Conservation (phyloP, 2,329 filamentous ascomycete species). For the Penicillium sp. region DNA sequence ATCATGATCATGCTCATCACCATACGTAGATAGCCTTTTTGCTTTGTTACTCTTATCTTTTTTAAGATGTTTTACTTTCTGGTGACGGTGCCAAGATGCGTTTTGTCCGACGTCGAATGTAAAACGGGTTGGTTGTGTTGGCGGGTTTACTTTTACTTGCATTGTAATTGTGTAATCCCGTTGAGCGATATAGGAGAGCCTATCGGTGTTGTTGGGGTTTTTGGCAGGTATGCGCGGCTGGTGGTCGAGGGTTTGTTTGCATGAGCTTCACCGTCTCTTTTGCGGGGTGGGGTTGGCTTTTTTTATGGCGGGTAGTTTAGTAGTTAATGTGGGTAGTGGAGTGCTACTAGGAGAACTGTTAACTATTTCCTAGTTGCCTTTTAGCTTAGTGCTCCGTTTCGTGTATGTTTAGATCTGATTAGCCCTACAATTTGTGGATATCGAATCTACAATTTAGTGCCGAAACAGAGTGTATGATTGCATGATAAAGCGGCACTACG, state of each 20-base stretch:
- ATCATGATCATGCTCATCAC: no score
- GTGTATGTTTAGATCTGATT: background rate
- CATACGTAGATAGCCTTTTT: background rate
- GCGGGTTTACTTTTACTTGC: background rate
- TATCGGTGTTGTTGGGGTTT: background rate
- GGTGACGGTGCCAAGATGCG: background rate
- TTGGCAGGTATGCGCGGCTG: background rate
- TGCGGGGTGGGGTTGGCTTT: background rate
- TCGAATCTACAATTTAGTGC: no score
- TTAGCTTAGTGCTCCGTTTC: background rate
- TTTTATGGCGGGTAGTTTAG: background rate
- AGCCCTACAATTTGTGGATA: background rate
- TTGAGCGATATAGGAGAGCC: background rate
- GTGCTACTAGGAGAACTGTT: background rate
- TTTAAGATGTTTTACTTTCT: background rate
- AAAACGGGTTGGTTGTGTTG: background rate
- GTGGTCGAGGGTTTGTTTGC: background rate
- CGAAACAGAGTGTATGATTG: background rate
- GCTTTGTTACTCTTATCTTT: background rate
- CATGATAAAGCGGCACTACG: background rate
- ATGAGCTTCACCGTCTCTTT: constrained; percentile 5
- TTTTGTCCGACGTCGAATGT: background rate
- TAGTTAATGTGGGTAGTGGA: background rate
- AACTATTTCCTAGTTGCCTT: background rate
- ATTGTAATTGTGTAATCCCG: background rate